Conservation (phyloP, 495 filamentous ascomycete genomes). For the Cercophora sp. region DNA sequence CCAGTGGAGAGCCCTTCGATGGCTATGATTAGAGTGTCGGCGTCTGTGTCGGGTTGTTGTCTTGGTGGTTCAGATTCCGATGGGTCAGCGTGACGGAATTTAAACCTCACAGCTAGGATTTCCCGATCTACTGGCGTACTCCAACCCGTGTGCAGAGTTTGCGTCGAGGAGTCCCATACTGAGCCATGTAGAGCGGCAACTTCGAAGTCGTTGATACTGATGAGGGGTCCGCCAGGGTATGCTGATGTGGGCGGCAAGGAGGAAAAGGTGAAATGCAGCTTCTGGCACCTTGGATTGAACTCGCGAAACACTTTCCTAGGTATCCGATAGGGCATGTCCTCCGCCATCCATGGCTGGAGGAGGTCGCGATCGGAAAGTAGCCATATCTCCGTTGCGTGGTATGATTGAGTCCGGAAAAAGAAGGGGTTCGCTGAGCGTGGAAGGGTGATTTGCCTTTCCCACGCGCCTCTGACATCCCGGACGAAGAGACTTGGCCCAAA, state of each 20-base stretch:
- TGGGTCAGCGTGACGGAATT: neutral
- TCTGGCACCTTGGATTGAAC: neutral
- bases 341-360: neutral
- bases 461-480: neutral
- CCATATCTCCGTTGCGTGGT: neutral
- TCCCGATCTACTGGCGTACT: neutral
- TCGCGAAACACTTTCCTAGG: neutral
- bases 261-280: neutral
- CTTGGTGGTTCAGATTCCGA: neutral
- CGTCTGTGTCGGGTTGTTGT: neutral
- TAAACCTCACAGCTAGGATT: neutral
- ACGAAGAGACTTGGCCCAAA: neutral
- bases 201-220: neutral
- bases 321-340: neutral
- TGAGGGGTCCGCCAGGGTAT: neutral
- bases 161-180: neutral
- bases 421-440: neutral
- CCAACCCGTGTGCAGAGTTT: neutral
- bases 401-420: neutral
- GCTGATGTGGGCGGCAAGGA: neutral
- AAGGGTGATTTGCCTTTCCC: neutral
- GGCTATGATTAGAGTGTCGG: neutral
- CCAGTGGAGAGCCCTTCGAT: neutral
- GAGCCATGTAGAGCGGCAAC: neutral
- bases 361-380: neutral